These are phyloP conservation scores for Scedosporium aurantiacum DNA, from an alignment of 2,329 filamentous ascomycete species.

Conservation along the genomic window DNA sequence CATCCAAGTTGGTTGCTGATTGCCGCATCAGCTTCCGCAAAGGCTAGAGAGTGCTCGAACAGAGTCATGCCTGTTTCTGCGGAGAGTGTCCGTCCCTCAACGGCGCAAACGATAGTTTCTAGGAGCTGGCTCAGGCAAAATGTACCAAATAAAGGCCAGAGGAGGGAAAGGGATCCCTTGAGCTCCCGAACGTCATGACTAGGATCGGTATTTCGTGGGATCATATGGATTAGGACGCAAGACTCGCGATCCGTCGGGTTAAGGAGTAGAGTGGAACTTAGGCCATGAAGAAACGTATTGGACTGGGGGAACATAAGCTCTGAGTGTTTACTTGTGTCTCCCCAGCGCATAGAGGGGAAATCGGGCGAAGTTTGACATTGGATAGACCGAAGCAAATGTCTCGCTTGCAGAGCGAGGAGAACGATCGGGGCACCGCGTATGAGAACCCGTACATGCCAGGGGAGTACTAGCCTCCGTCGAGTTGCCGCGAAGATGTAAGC, in stretches of 20 bases:
- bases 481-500: slow-evolving; percentile 91
- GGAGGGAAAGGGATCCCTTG: slow-evolving; percentile 64
- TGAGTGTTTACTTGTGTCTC: slow-evolving; percentile 51
- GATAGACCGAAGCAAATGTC: slow-evolving; percentile 67
- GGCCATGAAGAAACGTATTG: slow-evolving; percentile 57
- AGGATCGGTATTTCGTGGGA: slow-evolving; percentile 26
- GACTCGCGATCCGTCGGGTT: slow-evolving; percentile 65
- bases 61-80: slow-evolving; percentile 92
- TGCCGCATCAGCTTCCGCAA: slow-evolving; percentile 87
- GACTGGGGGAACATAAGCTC: slow-evolving; percentile 60
- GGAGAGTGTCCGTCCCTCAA: slow-evolving; percentile 69
- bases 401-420: slow-evolving; percentile 57
- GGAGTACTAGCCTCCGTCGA: slow-evolving; percentile 64
- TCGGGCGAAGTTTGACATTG: slow-evolving; percentile 80
- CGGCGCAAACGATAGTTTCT: slow-evolving; percentile 76
- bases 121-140: slow-evolving; percentile 71
- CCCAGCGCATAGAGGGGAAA: slow-evolving; percentile 60
- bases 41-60: slow-evolving; percentile 91
- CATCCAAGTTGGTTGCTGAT: slow-evolving; percentile 71
- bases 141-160: slow-evolving; percentile 66
- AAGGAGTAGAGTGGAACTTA: slow-evolving; percentile 62
- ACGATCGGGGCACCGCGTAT: slow-evolving; percentile 62
- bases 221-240: slow-evolving; percentile 66
- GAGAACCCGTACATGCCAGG: slow-evolving; percentile 59
- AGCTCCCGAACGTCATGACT: slow-evolving; percentile 43